Evolutionary conservation across 306 rosid species (phyloP), one percentile per base, ranked within the genome.

Genomic region (Lathyrus oleraceus): DNA sequence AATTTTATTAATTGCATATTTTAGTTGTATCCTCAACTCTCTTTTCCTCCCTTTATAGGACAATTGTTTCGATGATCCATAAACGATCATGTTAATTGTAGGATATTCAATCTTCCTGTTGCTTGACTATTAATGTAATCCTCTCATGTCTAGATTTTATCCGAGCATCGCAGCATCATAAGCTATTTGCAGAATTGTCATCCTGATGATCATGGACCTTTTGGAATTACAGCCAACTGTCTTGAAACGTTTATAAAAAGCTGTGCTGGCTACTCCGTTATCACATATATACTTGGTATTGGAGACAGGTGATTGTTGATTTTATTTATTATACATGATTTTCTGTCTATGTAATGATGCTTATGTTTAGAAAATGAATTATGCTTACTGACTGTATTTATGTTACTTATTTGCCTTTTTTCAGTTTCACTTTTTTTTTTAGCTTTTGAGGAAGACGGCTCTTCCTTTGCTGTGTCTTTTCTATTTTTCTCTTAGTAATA

Each of bases 201-300:
- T 86, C 89, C 96, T 6, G 99, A 94, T 82, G 97, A 91, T 59
- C 92, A 91, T 38, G 99, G 99, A 16, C 97, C 99, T 58, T 94
- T 85, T 70, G 99, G 99, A 73, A 83, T 94, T 70, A 90, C 97
- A 62, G 95, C 96, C 59, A 81, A 86, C 72, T 94, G 99, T 80
- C 97, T 94, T 57, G 99, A 94, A 89, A 91, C 99, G 27, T 94
- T 94, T 70, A 91, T 91, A 72, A 94, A 94, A 81, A 94, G 99
- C 74, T 94, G 99, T 61, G 97, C 99, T 83, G 99, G 99, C 70
- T 94, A 94, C 84, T 94, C 99, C 14, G 99, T 94, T 35, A 94
- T 94, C 78, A 94, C 99, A n/a, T 94, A 94, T 77, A 89, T 94
- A 81, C 87, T 91, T 80, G 99, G 99, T 67, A 87, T 94, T 64